Conservation (phyloP, 768 basidiomycete genomes). For the Suillus subalutaceus region DNA sequence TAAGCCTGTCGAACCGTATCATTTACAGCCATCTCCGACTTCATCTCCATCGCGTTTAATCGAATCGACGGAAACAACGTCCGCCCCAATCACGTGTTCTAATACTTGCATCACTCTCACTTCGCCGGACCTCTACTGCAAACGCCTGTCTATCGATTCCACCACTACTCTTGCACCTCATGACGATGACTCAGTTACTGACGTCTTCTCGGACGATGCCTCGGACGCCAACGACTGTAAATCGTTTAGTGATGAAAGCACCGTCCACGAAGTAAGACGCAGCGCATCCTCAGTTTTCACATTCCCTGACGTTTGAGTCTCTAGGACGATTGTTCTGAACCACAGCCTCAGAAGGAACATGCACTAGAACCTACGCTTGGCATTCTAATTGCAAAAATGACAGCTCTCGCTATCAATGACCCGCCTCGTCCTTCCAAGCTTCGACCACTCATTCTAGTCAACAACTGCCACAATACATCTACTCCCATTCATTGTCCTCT, state of each 20-base stretch:
- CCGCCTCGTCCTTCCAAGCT: background rate
- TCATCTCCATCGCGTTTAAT: background rate
- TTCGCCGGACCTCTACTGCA: background rate
- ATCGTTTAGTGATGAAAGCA: background rate
- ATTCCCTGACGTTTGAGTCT: background rate
- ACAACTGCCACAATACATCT: background rate
- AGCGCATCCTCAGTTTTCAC: background rate
- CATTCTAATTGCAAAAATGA: background rate
- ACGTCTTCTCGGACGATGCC: background rate
- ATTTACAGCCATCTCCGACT: too few relatives aligned
- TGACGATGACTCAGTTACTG: background rate
- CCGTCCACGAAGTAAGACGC: background rate
- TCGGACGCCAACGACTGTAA: background rate
- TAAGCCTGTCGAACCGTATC: too few relatives aligned
- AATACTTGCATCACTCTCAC: background rate
- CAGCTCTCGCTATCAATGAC: background rate
- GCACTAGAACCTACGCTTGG: background rate
- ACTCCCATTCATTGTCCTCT: background rate
- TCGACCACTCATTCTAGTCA: background rate
- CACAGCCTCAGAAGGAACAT: background rate
- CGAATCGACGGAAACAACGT: constrained; percentile 1
- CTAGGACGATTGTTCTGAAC: background rate
- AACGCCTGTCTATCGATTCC: background rate
- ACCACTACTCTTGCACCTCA: background rate
- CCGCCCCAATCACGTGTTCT: background rate